These are phyloP conservation scores for Triticum monococcum DNA, from an alignment of 176 grass and related monocot species.

Conservation along the genomic window DNA sequence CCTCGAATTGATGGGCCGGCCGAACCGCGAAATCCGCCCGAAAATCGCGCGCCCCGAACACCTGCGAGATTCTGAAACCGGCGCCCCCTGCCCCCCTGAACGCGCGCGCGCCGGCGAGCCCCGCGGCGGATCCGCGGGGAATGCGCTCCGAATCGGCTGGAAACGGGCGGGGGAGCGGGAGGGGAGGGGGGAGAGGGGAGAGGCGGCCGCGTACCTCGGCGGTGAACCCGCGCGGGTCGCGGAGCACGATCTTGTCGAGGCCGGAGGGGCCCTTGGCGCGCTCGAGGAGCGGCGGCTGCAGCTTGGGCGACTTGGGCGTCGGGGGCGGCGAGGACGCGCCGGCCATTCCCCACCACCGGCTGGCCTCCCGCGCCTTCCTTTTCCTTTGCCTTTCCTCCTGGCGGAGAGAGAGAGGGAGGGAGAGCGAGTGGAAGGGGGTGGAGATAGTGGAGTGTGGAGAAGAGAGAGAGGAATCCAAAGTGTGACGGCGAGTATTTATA, in stretches of 20 bases:
- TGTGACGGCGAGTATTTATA: conserved; percentile 24
- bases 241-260: conserved; percentile 54
- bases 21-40: background rate
- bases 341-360: conserved; percentile 13
- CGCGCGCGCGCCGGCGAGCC: background rate
- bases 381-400: background rate
- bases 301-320: conserved; percentile 5
- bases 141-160: background rate
- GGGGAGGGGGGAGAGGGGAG: background rate
- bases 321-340: conserved; percentile 19
- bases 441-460: background rate
- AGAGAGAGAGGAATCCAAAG: background rate
- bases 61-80: background rate
- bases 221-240: conserved; percentile 38
- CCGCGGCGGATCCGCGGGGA: background rate
- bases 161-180: background rate
- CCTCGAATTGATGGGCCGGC: background rate
- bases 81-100: background rate
- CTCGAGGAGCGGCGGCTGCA: conserved; percentile 35
- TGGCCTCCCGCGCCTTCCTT: background rate
- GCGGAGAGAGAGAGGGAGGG: background rate
- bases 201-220: conserved; percentile 34
- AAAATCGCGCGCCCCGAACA: background rate
- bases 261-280: conserved; percentile 36
- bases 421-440: background rate